Evolutionary conservation across 352 stramenopile genomes (phyloP), one percentile per base, ranked within the genome.

Genomic region (Pythium sp.): DNA sequence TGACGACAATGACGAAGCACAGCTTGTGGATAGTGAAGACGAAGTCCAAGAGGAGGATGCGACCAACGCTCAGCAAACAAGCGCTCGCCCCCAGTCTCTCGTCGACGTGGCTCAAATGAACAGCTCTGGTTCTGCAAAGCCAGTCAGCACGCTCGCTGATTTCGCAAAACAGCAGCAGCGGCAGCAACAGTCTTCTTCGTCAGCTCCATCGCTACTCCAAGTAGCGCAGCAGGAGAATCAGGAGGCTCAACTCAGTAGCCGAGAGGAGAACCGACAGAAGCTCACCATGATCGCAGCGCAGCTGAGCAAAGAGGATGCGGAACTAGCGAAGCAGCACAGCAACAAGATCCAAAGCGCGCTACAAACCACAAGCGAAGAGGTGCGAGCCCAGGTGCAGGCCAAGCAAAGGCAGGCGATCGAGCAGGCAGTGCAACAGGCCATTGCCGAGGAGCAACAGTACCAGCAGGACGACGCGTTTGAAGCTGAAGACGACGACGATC

Each of bases 381-480:
- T 86, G 26, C 65, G 73, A 28, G 56, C 61, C 0, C 80, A 90
- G 54, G 62, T 67, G 24, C 36, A 76, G 22, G 55, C 56, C 1
- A 38, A 71, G 26, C 71, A 68, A 15, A 68, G 65, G 14, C 62
- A 73, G 9, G 56, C 80, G 30, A 73, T 90, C 1, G 55, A 60
- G 2, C 41, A 72, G 3, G 73, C 61, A 8, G 68, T 92, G 2
- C 71, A 77, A 20, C 60, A 79, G 59, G 76, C 73, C 0, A 68
- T 75, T 15, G 59, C 58, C 12, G 79, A 92, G 41, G 74, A 86
- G n/a, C 56, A 85, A 22, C 57, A 74, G 41, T 79, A 78, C 14
- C 43, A 43, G 36, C 36, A 43, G 36, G 36, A 43, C 36, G 36
- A 43, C 36, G 11, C 36, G 36, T 43, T 43, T 15, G 36, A 18